Conservation (phyloP, 306 rosid genomes). For the Herpetospermum pedunculosum region DNA sequence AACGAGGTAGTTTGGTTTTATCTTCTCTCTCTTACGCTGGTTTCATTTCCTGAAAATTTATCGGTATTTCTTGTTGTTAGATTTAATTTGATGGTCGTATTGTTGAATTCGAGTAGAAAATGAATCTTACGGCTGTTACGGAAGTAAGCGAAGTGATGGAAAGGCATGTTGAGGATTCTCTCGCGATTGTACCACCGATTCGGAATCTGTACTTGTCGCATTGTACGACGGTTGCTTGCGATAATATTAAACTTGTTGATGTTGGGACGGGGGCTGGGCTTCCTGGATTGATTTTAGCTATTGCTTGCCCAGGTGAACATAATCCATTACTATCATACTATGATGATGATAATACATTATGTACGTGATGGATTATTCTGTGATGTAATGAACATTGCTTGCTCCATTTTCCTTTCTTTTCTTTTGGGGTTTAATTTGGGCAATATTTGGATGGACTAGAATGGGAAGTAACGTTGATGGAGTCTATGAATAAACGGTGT, state of each 20-base stretch:
- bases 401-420: neutral
- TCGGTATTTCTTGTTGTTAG: neutral
- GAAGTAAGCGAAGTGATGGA: slow-evolving; percentile 68
- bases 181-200: slow-evolving; percentile 58
- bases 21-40: neutral
- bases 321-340: neutral
- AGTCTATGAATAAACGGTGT: slow-evolving; percentile 80
- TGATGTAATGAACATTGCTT: neutral
- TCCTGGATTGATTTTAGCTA: slow-evolving; percentile 77
- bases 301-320: slow-evolving; percentile 72
- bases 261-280: slow-evolving; percentile 94
- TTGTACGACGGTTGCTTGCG: slow-evolving; percentile 15
- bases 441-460: slow-evolving; percentile 29
- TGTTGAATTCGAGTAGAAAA: slow-evolving; percentile 32
- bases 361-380: neutral
- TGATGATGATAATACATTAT: neutral
- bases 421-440: neutral
- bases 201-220: slow-evolving; percentile 29
- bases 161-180: slow-evolving; percentile 86
- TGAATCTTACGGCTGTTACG: slow-evolving; percentile 75
- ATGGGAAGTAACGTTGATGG: slow-evolving; percentile 73
- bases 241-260: slow-evolving; percentile 44
- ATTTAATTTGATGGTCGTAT: neutral
- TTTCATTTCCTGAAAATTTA: slow-evolving; percentile 6
- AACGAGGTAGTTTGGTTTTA: slow-evolving; percentile 54